Percentiles rank a stretch among this genome's conserved stretches.
phyloP scores from a whole-genome alignment of 768 basidiomycete genomes.

The Lentinula aciculospora region DNA sequence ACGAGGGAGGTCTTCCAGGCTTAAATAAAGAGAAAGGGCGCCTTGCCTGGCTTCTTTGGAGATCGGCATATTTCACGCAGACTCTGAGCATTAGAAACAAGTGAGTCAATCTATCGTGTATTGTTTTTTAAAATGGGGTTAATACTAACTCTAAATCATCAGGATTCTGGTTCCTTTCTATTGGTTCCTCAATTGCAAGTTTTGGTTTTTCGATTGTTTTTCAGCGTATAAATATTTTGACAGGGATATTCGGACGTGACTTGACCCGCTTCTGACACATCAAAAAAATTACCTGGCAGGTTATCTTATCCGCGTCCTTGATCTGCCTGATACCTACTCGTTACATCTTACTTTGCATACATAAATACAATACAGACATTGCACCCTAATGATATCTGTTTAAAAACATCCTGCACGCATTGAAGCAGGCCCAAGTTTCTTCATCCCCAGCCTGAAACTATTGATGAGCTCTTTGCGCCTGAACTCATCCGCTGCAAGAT shows the following conservation, averaged over 20 bases:
- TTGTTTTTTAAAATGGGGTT: neutral
- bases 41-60: constrained; percentile 75
- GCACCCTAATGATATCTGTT: neutral
- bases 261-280: constrained; percentile 54
- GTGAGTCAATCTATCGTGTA: constrained; percentile 36
- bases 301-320: too few species aligned
- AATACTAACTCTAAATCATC: neutral
- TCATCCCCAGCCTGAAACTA: neutral
- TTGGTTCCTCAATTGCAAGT: constrained; percentile 69
- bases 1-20: constrained; percentile 32
- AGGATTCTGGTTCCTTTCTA: constrained; percentile 66
- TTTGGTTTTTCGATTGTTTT: constrained; percentile 11
- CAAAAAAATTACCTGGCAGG: too few species aligned
- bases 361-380: neutral
- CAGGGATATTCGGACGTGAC: constrained; percentile 76
- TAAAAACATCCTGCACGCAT: neutral
- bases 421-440: neutral
- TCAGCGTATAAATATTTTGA: neutral
- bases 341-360: neutral
- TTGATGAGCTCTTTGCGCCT: neutral
- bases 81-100: constrained; percentile 70
- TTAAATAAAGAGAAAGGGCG: constrained; percentile 60
- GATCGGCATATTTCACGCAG: constrained; percentile 77
- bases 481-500: neutral
- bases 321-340: too few species aligned